These are phyloP conservation scores for carrot (Daucus carota) DNA, from an alignment of 129 eudicot genomes.

Conservation along the genomic window DNA sequence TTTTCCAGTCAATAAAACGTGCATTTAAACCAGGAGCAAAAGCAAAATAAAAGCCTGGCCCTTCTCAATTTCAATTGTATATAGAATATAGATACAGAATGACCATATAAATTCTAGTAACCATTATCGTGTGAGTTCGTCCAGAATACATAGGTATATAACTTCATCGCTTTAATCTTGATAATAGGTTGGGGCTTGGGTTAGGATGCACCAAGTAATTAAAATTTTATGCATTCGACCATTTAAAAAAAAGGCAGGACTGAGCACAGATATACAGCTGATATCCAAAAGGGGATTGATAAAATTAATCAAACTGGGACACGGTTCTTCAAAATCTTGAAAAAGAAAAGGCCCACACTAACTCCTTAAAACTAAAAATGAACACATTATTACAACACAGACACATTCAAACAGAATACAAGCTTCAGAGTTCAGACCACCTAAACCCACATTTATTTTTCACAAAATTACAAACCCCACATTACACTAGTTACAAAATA, in stretches of 20 bases:
- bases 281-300: not conserved
- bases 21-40: not conserved
- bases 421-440: too few relatives aligned
- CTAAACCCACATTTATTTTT: not conserved
- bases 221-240: not conserved
- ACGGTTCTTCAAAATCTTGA: not conserved
- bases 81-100: too few relatives aligned
- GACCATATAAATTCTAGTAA: not conserved
- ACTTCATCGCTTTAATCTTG: not conserved
- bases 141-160: not conserved
- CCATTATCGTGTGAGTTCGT: not conserved
- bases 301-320: not conserved
- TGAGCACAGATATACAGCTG: not conserved
- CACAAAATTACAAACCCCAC: not conserved
- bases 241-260: not conserved
- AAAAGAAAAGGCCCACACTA: not conserved
- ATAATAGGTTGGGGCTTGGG: too few relatives aligned
- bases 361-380: not conserved
- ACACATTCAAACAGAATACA: too few relatives aligned
- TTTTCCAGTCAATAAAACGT: not conserved
- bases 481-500: not conserved
- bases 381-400: not conserved
- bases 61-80: not conserved
- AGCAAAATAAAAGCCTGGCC: not conserved
- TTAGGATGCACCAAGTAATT: not conserved